Evolutionary conservation across 805 yeast genomes (phyloP).

Genomic region (Spathaspora sp.): DNA sequence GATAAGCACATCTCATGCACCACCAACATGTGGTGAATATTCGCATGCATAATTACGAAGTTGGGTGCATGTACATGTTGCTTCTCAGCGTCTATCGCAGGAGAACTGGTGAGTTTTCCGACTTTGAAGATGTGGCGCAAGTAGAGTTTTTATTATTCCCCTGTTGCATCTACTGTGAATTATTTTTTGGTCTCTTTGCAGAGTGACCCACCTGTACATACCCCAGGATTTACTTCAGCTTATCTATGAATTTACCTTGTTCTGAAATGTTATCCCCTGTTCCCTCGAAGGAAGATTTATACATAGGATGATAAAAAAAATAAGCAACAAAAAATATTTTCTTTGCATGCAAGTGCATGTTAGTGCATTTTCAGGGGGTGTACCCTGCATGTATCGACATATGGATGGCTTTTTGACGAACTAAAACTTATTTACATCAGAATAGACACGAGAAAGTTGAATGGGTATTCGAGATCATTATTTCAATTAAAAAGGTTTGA

Average conservation of each 20-base stretch:
- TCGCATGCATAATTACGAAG: neutral
- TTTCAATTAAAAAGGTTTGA: no score
- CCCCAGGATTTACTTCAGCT: neutral
- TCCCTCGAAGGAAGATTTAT: no score
- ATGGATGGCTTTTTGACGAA: neutral
- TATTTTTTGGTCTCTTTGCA: neutral
- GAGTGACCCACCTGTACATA: no score
- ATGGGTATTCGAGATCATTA: no score
- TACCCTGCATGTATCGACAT: neutral
- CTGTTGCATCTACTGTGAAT: neutral
- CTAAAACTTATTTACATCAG: neutral
- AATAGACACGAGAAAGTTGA: neutral
- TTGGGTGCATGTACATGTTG: neutral
- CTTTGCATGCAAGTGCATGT: neutral
- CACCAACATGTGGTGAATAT: neutral
- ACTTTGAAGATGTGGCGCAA: neutral
- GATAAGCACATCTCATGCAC: neutral
- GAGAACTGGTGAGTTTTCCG: neutral
- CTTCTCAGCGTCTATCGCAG: neutral
- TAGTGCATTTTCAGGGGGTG: neutral
- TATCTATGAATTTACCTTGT: neutral
- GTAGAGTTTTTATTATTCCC: neutral
- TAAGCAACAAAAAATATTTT: neutral
- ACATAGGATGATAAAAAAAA: neutral
- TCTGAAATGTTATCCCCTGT: no score